Evolutionary conservation across 1,284 basidiomycete species (phyloP).

Genomic region (Takashimella koratensis): DNA sequence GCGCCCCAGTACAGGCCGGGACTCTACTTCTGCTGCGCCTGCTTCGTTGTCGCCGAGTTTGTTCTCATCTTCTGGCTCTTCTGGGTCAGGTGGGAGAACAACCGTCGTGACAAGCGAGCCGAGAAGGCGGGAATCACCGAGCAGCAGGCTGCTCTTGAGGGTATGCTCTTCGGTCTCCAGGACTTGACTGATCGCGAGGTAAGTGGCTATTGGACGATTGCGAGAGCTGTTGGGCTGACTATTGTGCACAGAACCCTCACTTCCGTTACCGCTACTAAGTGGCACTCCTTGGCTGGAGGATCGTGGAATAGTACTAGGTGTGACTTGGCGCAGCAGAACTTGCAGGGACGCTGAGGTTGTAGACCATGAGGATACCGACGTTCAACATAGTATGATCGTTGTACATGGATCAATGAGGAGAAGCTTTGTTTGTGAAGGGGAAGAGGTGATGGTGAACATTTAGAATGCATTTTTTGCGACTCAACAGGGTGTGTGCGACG

Average conservation of each 20-base stretch:
- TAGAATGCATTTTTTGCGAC: too few relatives aligned
- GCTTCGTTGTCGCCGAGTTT: constrained; percentile 11
- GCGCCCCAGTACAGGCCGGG: constrained; percentile 22
- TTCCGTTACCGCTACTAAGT: constrained; percentile 12
- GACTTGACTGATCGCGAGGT: constrained; percentile 17
- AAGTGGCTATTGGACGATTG: constrained; percentile 1
- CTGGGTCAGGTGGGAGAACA: constrained; percentile 15
- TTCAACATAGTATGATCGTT: background rate
- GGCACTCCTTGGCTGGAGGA: too few relatives aligned
- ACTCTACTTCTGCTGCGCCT: constrained; percentile 14
- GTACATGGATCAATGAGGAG: too few relatives aligned
- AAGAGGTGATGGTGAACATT: too few relatives aligned
- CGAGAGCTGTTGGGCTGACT: background rate
- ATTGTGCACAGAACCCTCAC: constrained; percentile 10
- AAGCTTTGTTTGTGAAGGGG: too few relatives aligned
- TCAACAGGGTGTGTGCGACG: too few relatives aligned
- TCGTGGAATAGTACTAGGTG: too few relatives aligned
- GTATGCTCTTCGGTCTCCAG: constrained; percentile 9
- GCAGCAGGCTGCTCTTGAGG: constrained; percentile 11
- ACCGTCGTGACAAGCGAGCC: constrained; percentile 8
- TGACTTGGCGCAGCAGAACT: too few relatives aligned
- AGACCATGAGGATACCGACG: background rate
- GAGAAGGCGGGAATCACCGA: constrained; percentile 8
- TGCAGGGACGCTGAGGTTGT: background rate
- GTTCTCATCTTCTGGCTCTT: constrained; percentile 7